phyloP scores from a whole-genome alignment of 805 yeast species.

The Yamadazyma ubonensis region DNA sequence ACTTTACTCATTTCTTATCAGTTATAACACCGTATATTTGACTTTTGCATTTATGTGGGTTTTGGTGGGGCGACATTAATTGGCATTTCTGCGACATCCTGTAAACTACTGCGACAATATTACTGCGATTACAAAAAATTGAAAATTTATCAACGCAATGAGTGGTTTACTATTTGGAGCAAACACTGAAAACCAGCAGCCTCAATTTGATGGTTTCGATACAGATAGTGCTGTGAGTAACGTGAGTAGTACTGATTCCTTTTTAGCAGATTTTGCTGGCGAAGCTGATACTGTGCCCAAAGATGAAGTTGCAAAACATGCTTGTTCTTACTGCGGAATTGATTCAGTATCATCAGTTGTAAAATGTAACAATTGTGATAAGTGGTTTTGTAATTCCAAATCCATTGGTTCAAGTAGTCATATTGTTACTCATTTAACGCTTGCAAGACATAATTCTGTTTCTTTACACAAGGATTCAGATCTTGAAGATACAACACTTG shows the following conservation, averaged over 20 bases:
- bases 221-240: not conserved
- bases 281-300: not conserved
- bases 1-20: no score
- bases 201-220: not conserved
- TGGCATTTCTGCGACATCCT: no score
- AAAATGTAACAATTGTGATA: conserved; percentile 71
- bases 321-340: conserved; percentile 66
- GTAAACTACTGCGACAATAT: no score
- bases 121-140: no score
- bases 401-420: conserved; percentile 60
- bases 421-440: conserved; percentile 79
- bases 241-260: not conserved
- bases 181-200: not conserved
- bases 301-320: no score
- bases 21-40: no score
- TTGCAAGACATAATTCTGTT: conserved; percentile 73
- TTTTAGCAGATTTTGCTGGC: not conserved
- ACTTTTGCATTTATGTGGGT: no score
- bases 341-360: conserved; percentile 63
- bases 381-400: conserved; percentile 88
- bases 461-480: conserved; percentile 77
- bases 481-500: conserved; percentile 81
- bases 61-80: no score
- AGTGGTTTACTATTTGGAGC: conserved; percentile 21
- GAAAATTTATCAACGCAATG: conserved; percentile 16